These are phyloP conservation scores for Uronychia binucleata DNA, from an alignment of 73 alveolate genomes.

Conservation along the genomic window DNA sequence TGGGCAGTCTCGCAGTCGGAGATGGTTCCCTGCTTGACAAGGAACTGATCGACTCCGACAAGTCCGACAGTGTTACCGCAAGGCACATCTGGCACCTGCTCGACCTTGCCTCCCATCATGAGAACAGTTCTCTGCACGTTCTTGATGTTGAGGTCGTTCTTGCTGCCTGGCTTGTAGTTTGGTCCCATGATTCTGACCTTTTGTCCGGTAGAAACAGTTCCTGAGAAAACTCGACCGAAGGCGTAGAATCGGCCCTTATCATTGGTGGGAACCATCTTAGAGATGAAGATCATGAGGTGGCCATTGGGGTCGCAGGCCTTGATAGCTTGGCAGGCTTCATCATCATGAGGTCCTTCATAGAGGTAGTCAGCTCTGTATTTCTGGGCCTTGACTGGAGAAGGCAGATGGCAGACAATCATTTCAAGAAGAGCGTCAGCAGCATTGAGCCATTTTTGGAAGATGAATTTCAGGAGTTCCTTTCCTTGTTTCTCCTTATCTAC, in stretches of 20 bases:
- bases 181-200: constrained; percentile 99
- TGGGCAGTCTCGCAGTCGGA: constrained; percentile 95
- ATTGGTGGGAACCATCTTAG: constrained; percentile 98
- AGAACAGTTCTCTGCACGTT: constrained; percentile 96
- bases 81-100: constrained; percentile 96
- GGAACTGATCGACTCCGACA: constrained; percentile 95
- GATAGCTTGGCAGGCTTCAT: constrained; percentile 94
- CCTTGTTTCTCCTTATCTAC: constrained; percentile 70
- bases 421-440: constrained; percentile 98
- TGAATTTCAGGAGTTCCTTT: constrained; percentile 63
- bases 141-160: constrained; percentile 95
- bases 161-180: constrained; percentile 97
- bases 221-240: constrained; percentile 99
- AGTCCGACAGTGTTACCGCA: constrained; percentile 98
- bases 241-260: constrained; percentile 99
- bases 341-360: constrained; percentile 99
- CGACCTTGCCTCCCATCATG: constrained; percentile 94
- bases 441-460: constrained; percentile 93
- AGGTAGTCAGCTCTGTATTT: constrained; percentile 97
- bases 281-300: constrained; percentile 98
- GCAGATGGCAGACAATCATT: constrained; percentile 98
- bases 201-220: constrained; percentile 96
- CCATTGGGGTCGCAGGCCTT: constrained; percentile 98
- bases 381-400: constrained; percentile 98
- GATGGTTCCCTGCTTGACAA: constrained; percentile 97